Percentiles rank a stretch among this genome's conserved stretches.
phyloP scores from a whole-genome alignment of 352 stramenopile genomes.

The Globisporangium canariense region DNA sequence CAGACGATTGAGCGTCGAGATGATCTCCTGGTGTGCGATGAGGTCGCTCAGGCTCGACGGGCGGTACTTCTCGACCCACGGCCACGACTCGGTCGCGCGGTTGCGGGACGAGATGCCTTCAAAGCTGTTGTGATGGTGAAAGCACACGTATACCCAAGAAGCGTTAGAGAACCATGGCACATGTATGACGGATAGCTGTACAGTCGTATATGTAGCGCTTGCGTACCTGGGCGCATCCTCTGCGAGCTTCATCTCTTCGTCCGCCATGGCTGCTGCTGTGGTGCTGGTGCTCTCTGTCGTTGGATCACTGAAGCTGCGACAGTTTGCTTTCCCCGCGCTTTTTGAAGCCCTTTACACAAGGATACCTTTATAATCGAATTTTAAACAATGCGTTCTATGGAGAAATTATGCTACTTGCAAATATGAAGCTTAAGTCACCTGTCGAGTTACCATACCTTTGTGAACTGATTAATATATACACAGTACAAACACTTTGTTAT shows the following conservation, averaged over 20 bases:
- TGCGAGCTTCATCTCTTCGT: slow-evolving; percentile 46
- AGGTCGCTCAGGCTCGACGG: slow-evolving; percentile 93
- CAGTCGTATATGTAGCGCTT: not conserved
- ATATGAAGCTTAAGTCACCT: not conserved
- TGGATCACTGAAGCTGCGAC: not conserved
- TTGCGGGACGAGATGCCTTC: slow-evolving; percentile 83
- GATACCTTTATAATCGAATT: not conserved
- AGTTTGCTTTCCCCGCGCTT: not conserved
- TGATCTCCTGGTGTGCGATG: slow-evolving; percentile 96
- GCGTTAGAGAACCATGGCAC: not conserved
- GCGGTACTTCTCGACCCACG: slow-evolving; percentile 99
- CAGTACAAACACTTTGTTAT: not conserved
- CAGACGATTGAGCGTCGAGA: slow-evolving; percentile 93
- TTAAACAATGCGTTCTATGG: not conserved
- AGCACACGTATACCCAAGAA: not conserved
- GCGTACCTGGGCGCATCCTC: slow-evolving; percentile 38
- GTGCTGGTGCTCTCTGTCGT: not conserved
- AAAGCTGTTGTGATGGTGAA: slow-evolving; percentile 31
- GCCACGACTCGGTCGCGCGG: slow-evolving; percentile 83
- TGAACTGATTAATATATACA: not conserved
- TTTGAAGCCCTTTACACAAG: not conserved
- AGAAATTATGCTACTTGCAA: not conserved
- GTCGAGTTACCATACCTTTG: not conserved
- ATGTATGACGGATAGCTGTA: not conserved
- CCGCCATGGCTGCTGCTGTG: slow-evolving; percentile 3